phyloP scores from a whole-genome alignment of 352 stramenopile genomes.

The Globisporangium ultimum region DNA sequence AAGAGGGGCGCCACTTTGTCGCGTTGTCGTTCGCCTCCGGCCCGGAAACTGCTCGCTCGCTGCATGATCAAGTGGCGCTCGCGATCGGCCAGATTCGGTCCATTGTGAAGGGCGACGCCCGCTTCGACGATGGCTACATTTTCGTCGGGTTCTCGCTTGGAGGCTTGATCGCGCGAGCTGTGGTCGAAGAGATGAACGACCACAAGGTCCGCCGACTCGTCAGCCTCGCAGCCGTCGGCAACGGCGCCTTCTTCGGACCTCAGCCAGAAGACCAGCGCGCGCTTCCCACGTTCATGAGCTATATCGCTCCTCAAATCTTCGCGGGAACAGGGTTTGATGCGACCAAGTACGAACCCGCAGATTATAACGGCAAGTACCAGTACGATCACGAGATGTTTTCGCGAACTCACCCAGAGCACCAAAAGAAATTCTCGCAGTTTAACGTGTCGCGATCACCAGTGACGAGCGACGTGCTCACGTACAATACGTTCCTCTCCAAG shows the following conservation, averaged over 20 bases:
- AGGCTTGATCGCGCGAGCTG: conserved; percentile 29
- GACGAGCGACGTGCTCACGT: conserved; percentile 10
- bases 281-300: conserved; percentile 10
- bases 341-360: conserved; percentile 18
- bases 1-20: conserved; percentile 24
- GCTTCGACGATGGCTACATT: conserved; percentile 33
- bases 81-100: conserved; percentile 32
- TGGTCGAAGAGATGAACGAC: conserved; percentile 57
- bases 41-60: conserved; percentile 20
- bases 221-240: conserved; percentile 31
- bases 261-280: conserved; percentile 17
- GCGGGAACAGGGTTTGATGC: conserved; percentile 27
- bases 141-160: conserved; percentile 51
- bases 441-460: conserved; percentile 25
- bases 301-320: conserved; percentile 19
- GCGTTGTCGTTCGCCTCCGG: conserved; percentile 33
- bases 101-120: conserved; percentile 16
- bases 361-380: conserved; percentile 28
- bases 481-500: conserved; percentile 20
- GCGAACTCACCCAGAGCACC: conserved; percentile 12
- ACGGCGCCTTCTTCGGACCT: conserved; percentile 47
- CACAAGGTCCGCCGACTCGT: conserved; percentile 45
- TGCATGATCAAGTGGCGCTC: conserved; percentile 31
- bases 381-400: conserved; percentile 20
- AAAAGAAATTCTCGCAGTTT: conserved; percentile 23